Evolutionary conservation across 345 rosid genomes (phyloP).

Genomic region (Aegle marmelos): DNA sequence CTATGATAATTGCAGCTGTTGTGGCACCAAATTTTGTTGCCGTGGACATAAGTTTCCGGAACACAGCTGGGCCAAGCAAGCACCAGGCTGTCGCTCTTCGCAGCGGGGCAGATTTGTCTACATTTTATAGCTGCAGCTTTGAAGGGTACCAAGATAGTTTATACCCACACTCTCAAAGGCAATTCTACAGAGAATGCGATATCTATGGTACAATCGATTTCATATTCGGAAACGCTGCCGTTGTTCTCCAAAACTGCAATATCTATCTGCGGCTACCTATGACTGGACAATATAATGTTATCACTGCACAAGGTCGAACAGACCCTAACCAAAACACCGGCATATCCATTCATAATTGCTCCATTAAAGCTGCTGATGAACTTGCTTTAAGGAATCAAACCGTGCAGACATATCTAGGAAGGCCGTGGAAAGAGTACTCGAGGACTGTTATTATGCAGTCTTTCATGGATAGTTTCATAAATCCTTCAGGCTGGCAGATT

Average conservation of each 20-base stretch:
- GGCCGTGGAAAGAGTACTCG: slow-evolving; percentile 93
- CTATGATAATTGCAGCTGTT: slow-evolving; percentile 51
- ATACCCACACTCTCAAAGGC: slow-evolving; percentile 69
- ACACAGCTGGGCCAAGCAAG: slow-evolving; percentile 80
- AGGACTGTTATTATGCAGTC: slow-evolving; percentile 61
- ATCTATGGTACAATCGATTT: slow-evolving; percentile 87
- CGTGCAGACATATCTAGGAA: slow-evolving; percentile 61
- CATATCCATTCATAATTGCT: slow-evolving; percentile 67
- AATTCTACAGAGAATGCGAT: slow-evolving; percentile 85
- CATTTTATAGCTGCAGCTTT: slow-evolving; percentile 79
- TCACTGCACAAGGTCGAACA: slow-evolving; percentile 81
- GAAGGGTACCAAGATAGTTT: slow-evolving; percentile 86
- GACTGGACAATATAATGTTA: slow-evolving; percentile 73
- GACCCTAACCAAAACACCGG: slow-evolving; percentile 90
- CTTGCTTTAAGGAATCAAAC: slow-evolving; percentile 42
- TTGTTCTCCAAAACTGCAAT: slow-evolving; percentile 72
- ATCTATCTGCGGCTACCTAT: slow-evolving; percentile 63
- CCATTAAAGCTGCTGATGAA: slow-evolving; percentile 57
- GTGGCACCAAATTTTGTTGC: slow-evolving; percentile 71
- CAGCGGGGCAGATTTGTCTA: slow-evolving; percentile 69
- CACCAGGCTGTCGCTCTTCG: slow-evolving; percentile 85
- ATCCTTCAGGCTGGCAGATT: slow-evolving; percentile 65
- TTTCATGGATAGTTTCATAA: slow-evolving; percentile 43
- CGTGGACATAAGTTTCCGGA: slow-evolving; percentile 67
- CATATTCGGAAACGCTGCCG: slow-evolving; percentile 92